Evolutionary conservation across 2,329 filamentous ascomycete genomes (phyloP).

Genomic region (Cercospora zeina): DNA sequence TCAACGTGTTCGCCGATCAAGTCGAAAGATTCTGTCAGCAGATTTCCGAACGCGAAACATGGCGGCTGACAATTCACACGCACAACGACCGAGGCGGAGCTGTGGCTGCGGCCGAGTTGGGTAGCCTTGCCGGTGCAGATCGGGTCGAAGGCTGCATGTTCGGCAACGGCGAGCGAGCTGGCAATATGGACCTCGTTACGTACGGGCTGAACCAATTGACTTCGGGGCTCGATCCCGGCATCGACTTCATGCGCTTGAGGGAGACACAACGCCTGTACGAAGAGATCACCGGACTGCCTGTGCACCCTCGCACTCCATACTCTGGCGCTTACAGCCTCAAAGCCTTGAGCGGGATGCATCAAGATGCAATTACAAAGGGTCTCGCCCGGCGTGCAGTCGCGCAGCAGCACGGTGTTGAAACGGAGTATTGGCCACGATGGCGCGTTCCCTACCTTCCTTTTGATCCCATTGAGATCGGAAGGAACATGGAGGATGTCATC

Average conservation of each 20-base stretch:
- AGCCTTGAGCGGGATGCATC: conserved; percentile 87
- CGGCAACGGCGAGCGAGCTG: conserved; percentile 91
- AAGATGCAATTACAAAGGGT: conserved; percentile 92
- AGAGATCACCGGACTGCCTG: conserved; percentile 88
- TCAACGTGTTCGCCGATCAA: conserved; percentile 93
- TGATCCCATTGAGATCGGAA: no score
- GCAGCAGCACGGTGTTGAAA: neutral
- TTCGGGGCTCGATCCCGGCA: conserved; percentile 77
- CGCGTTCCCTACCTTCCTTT: neutral
- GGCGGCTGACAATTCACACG: conserved; percentile 87
- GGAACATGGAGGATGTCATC: no score
- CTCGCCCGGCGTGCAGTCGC: conserved; percentile 54
- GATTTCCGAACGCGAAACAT: conserved; percentile 79
- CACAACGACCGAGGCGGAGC: conserved; percentile 94
- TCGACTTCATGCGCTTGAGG: conserved; percentile 90
- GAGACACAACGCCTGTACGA: conserved; percentile 85
- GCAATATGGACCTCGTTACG: conserved; percentile 93
- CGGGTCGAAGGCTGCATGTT: conserved; percentile 92
- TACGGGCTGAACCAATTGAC: conserved; percentile 92
- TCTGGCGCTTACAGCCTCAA: conserved; percentile 85
- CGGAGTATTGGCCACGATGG: neutral
- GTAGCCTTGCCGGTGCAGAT: conserved; percentile 94
- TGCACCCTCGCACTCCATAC: conserved; percentile 87
- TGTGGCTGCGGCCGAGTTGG: conserved; percentile 84
- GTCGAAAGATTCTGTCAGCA: conserved; percentile 91